These are phyloP conservation scores for Ehretia macrophylla DNA, from an alignment of 257 asterid species.

Conservation along the genomic window DNA sequence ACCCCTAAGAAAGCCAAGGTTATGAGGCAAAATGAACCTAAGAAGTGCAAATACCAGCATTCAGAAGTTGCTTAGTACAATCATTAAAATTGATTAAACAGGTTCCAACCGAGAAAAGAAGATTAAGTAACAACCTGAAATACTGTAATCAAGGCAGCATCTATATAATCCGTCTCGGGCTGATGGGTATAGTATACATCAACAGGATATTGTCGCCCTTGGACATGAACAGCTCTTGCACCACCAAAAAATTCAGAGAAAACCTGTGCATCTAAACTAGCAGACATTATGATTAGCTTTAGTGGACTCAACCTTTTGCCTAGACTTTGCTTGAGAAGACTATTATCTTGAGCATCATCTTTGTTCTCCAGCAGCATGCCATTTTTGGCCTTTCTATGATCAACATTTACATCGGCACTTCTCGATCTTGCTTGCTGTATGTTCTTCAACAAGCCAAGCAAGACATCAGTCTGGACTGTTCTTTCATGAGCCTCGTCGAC, in stretches of 20 bases:
- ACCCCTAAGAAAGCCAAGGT: too few species aligned
- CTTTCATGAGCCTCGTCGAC: constrained; percentile 99
- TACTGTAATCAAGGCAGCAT: constrained; percentile 85
- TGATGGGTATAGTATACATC: constrained; percentile 64
- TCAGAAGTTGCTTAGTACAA: not conserved
- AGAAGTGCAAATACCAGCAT: not conserved
- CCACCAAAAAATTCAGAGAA: constrained; percentile 88
- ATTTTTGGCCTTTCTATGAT: constrained; percentile 24
- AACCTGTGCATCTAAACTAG: constrained; percentile 82
- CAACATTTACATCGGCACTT: constrained; percentile 28
- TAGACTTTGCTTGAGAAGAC: constrained; percentile 32
- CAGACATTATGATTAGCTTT: constrained; percentile 91
- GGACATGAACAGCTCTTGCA: constrained; percentile 93
- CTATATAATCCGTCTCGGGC: constrained; percentile 89
- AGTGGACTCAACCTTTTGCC: constrained; percentile 57
- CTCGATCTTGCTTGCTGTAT: constrained; percentile 71
- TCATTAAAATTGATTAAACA: not conserved
- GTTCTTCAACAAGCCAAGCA: constrained; percentile 84
- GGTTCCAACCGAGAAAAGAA: not conserved
- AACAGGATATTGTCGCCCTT: constrained; percentile 87
- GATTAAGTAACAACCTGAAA: constrained; percentile 60
- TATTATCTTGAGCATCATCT: constrained; percentile 24
- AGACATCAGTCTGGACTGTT: constrained; percentile 94
- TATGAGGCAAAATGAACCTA: not conserved
- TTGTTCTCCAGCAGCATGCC: constrained; percentile 26